phyloP scores from a whole-genome alignment of 495 filamentous ascomycete species.

The Lindgomyces ingoldianus region DNA sequence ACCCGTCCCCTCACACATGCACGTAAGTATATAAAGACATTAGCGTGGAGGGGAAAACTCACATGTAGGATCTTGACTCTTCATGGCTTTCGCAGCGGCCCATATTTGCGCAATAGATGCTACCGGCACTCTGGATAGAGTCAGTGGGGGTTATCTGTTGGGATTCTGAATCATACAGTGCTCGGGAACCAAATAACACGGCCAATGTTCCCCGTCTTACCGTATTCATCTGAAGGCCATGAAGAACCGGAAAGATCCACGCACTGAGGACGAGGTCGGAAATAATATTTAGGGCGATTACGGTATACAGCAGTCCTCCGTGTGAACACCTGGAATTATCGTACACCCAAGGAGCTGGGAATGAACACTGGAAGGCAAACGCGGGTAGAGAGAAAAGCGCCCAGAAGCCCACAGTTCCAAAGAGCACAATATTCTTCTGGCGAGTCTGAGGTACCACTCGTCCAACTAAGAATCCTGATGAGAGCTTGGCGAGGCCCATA shows the following conservation, averaged over 20 bases:
- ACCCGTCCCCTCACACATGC: neutral
- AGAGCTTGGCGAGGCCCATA: slow-evolving; percentile 20
- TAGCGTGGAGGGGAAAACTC: neutral
- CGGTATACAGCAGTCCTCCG: slow-evolving; percentile 15
- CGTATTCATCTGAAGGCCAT: slow-evolving; percentile 24
- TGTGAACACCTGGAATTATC: slow-evolving; percentile 2
- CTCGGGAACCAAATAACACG: slow-evolving; percentile 13
- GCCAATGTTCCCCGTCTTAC: neutral
- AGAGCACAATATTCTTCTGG: neutral
- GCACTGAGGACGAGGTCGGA: slow-evolving; percentile 25
- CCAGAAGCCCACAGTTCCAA: slow-evolving; percentile 16
- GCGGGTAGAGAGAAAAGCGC: slow-evolving; percentile 21
- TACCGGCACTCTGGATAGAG: neutral
- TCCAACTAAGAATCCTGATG: slow-evolving; percentile 20
- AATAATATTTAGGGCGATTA: slow-evolving; percentile 31
- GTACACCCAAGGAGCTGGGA: slow-evolving; percentile 21
- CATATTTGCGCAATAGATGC: slow-evolving; percentile 2
- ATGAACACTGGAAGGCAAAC: slow-evolving; percentile 27
- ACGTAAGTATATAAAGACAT: neutral
- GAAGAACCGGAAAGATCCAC: slow-evolving; percentile 27
- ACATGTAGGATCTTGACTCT: slow-evolving; percentile 1
- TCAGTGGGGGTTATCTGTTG: neutral
- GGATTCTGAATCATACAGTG: neutral
- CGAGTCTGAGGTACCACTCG: slow-evolving; percentile 21
- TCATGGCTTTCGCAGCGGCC: neutral